Conservation (phyloP, 768 basidiomycete species). For the Tubosaeta sp. region DNA sequence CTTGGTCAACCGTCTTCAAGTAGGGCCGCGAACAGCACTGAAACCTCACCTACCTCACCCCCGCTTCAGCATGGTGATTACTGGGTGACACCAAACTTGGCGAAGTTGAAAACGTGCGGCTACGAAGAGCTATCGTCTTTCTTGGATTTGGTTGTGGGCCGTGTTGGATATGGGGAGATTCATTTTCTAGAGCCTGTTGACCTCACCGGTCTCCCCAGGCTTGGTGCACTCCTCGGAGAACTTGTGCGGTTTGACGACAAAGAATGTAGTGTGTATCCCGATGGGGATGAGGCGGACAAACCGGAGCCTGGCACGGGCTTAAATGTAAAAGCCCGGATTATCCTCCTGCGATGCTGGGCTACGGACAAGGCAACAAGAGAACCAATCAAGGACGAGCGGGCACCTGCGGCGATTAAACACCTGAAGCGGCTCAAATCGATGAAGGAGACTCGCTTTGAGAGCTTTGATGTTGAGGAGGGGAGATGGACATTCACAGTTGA, state of each 20-base stretch:
- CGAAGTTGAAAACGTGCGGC: constrained; percentile 63
- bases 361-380: constrained; percentile 88
- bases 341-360: constrained; percentile 79
- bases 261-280: constrained; percentile 92
- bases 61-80: constrained; percentile 84
- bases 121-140: constrained; percentile 73
- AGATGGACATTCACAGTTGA: constrained; percentile 93
- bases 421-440: constrained; percentile 79
- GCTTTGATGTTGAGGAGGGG: constrained; percentile 75
- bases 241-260: constrained; percentile 86
- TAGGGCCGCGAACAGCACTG: constrained; percentile 27
- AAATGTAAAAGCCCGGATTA: constrained; percentile 80
- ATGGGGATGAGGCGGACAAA: constrained; percentile 80
- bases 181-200: constrained; percentile 78
- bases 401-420: constrained; percentile 67
- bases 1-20: constrained; percentile 23
- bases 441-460: constrained; percentile 81
- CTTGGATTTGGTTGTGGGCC: constrained; percentile 77
- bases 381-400: constrained; percentile 76
- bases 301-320: constrained; percentile 80
- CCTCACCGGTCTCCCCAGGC: constrained; percentile 75
- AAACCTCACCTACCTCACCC: constrained; percentile 22
- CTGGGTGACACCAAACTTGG: constrained; percentile 79
- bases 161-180: constrained; percentile 89
- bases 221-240: constrained; percentile 81